Evolutionary conservation across 495 filamentous ascomycete genomes (phyloP).

Genomic region (Podospora appendiculata): DNA sequence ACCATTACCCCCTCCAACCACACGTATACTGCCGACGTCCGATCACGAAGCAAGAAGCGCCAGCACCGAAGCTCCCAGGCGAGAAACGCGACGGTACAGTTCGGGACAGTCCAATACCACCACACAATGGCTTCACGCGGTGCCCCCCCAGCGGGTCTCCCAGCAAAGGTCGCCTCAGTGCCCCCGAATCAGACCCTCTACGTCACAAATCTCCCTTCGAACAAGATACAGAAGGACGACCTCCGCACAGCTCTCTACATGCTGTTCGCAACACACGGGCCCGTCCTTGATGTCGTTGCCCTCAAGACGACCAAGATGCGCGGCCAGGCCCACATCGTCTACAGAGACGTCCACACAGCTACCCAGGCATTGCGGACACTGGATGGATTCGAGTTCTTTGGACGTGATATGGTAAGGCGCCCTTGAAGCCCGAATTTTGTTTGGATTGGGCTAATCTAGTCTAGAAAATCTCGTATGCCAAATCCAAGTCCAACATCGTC

Average conservation of each 20-base stretch:
- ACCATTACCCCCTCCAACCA: too few relatives aligned
- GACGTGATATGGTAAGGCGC: constrained; percentile 68
- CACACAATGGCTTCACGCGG: constrained; percentile 25
- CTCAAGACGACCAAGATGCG: constrained; percentile 85
- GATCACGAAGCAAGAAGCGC: too few relatives aligned
- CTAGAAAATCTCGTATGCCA: constrained; percentile 84
- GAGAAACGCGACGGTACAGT: too few relatives aligned
- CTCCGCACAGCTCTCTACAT: constrained; percentile 79
- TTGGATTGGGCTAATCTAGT: constrained; percentile 12
- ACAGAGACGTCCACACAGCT: constrained; percentile 75
- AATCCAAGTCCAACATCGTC: constrained; percentile 75
- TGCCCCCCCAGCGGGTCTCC: constrained; percentile 24
- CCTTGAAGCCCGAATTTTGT: neutral
- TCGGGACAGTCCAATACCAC: neutral
- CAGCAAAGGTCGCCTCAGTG: constrained; percentile 36
- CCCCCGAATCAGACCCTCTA: constrained; percentile 58
- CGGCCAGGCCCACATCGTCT: constrained; percentile 90
- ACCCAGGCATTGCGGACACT: constrained; percentile 85
- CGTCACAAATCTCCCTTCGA: constrained; percentile 69
- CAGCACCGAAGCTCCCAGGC: too few relatives aligned
- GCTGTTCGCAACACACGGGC: constrained; percentile 88
- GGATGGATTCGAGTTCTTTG: constrained; percentile 82
- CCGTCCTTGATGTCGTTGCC: constrained; percentile 88
- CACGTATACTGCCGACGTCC: too few relatives aligned
- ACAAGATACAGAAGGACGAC: constrained; percentile 80